Percentiles rank a stretch among this genome's conserved stretches.
These are phyloP conservation scores for Paraphoma sp. DNA, from an alignment of 2,329 filamentous ascomycete species.

Conservation along the genomic window DNA sequence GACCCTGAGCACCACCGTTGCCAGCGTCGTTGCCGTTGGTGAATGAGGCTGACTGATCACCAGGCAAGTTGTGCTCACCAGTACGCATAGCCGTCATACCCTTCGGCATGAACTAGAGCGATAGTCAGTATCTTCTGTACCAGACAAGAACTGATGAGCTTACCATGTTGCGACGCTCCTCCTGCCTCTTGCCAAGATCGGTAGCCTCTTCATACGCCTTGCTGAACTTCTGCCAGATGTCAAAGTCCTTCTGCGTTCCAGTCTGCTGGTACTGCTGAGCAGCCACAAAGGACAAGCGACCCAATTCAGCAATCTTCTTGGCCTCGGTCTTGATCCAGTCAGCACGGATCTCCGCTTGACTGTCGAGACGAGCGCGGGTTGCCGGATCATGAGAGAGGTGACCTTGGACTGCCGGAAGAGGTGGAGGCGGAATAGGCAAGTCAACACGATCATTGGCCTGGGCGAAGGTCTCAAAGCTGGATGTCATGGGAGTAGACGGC, in stretches of 20 bases:
- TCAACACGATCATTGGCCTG: neutral
- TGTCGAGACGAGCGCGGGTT: constrained; percentile 6
- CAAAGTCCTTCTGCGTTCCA: constrained; percentile 1
- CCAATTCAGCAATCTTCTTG: constrained; percentile 9
- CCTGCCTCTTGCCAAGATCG: constrained; percentile 18
- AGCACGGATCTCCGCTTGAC: constrained; percentile 11
- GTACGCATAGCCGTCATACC: constrained; percentile 20
- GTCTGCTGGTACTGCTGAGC: constrained; percentile 4
- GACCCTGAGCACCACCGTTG: neutral
- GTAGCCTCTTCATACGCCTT: constrained; percentile 2
- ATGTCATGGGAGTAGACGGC: neutral
- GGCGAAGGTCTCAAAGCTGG: neutral
- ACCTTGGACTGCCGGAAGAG: neutral
- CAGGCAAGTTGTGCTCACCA: neutral
- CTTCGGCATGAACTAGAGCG: constrained; percentile 10
- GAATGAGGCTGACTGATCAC: constrained; percentile 10
- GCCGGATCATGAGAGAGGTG: neutral
- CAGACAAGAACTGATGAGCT: neutral
- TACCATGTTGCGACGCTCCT: constrained; percentile 20
- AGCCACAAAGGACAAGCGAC: neutral
- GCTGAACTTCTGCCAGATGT: constrained; percentile 1
- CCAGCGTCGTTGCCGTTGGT: neutral
- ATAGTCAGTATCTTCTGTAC: neutral
- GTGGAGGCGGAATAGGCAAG: constrained; percentile 8
- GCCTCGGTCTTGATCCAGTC: constrained; percentile 23